A percentile compares a stretch with the other conserved stretches of the same genome.
Conservation (phyloP, 225 moss, liverwort and hornwort species). For the Polytrichum commune region DNA sequence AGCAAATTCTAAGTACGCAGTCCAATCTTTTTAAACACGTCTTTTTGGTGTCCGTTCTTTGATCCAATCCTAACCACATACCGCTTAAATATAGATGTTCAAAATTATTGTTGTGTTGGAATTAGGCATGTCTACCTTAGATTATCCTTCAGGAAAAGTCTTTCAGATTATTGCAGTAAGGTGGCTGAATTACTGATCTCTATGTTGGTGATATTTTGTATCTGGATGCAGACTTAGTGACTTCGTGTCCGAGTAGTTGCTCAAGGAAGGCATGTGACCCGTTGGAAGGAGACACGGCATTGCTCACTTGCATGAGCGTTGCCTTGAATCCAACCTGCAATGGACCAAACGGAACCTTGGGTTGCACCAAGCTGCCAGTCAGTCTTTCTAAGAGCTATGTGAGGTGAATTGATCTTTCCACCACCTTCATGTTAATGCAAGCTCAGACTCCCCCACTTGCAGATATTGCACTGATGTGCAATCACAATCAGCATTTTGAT, state of each 20-base stretch:
- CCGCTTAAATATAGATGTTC: not conserved
- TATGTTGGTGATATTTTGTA: no score
- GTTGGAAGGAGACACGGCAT: conserved; percentile 26
- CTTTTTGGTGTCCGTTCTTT: not conserved
- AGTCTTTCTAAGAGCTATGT: conserved; percentile 34
- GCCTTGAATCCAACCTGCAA: conserved; percentile 29
- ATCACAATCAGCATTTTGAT: not conserved
- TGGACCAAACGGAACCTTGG: conserved; percentile 21
- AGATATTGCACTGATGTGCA: not conserved
- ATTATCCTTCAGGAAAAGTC: no score
- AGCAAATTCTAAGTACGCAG: no score
- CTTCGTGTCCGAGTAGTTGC: conserved; percentile 32
- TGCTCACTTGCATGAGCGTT: conserved; percentile 38
- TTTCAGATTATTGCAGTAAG: not conserved
- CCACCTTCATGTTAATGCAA: not conserved
- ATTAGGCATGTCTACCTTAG: no score
- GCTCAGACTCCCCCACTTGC: not conserved
- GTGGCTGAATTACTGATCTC: not conserved
- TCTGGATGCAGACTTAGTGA: conserved; percentile 28
- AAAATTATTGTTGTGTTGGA: no score
- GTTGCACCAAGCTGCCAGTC: conserved; percentile 37
- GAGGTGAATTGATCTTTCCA: conserved; percentile 14
- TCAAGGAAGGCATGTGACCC: conserved; percentile 44
- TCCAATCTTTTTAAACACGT: not conserved
- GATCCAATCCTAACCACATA: not conserved